Base-by-base conservation (phyloP, 805 yeast species). In the Cyberlindnera mrakii region DNA sequence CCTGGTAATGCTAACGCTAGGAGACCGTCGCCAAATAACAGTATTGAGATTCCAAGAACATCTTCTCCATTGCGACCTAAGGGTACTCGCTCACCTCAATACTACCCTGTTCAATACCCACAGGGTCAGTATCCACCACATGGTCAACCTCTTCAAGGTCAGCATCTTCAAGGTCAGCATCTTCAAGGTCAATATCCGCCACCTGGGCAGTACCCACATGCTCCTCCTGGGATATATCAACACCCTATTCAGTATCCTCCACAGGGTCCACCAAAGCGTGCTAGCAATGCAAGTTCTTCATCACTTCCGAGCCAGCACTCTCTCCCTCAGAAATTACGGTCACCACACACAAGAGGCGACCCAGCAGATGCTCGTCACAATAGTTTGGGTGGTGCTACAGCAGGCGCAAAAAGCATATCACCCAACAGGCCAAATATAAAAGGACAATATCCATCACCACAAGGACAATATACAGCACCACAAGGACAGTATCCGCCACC, bases 11-110 rank as follows among this genome's bases (percentile, higher is more conserved):
- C 27, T 10, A 9, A 23, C 9, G 27, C 27, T 23, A 37, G 35
- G 16, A 35, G 46, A 25, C 23, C 15, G 4, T 46, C 52, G 11
- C 47, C 49, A 23, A 25, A 37, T 17, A 31, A 27, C 18, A 47
- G 44, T 34, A 6, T 40, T 15, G 44, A 43, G 18, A n/a, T 16
- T 11, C 6, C 45, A 5, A 45, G 54, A 34, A 44, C 41, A 1
- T 41, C 39, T 14, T 47, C 54, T 13, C 53, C 54, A 4, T 39
- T 40, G 16, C 46, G 47, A 19, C 44, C n/a, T 8, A 43, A 36
- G 14, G 46, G 46, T 29, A 31, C 33, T 6, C 33, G 39, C 16
- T 31, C 35, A 25, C 41, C 41, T 16, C 33, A 36, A 30, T 39
- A 33, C 8, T 27, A 40, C 17, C 39, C 45, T 6, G 25, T 17